A percentile compares a stretch with the other conserved stretches of the same genome.
phyloP scores from a whole-genome alignment of 495 filamentous ascomycete species.

The Penicillium paradoxum region DNA sequence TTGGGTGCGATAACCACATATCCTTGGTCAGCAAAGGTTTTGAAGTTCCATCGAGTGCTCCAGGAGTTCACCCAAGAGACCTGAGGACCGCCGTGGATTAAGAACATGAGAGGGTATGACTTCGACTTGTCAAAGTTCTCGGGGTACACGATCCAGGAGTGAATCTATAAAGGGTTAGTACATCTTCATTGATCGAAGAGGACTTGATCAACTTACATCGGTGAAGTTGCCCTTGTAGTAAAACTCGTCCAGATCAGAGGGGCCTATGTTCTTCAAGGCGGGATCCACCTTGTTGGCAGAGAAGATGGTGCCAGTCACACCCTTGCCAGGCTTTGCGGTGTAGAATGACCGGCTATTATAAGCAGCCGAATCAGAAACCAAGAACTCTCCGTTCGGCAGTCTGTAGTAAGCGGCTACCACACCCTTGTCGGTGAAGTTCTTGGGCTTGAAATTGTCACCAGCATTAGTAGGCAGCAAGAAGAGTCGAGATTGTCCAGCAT shows the following conservation, averaged over 20 bases:
- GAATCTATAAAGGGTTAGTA: slow-evolving; percentile 31
- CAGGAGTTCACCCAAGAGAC: slow-evolving; percentile 45
- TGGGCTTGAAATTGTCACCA: slow-evolving; percentile 27
- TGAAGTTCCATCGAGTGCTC: slow-evolving; percentile 48
- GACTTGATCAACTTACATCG: slow-evolving; percentile 17
- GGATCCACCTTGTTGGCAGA: slow-evolving; percentile 36
- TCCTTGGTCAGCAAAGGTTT: slow-evolving; percentile 53
- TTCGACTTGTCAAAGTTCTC: slow-evolving; percentile 40
- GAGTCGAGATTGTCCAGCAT: slow-evolving; percentile 24
- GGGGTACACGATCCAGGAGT: slow-evolving; percentile 47
- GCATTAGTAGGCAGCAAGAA: slow-evolving; percentile 32
- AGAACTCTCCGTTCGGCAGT: slow-evolving; percentile 27
- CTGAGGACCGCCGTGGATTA: slow-evolving; percentile 52
- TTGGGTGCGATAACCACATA: slow-evolving; percentile 54
- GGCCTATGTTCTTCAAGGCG: slow-evolving; percentile 24
- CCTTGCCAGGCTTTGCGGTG: slow-evolving; percentile 25
- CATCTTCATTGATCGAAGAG: neutral
- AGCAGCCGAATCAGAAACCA: slow-evolving; percentile 32
- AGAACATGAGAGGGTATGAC: slow-evolving; percentile 47
- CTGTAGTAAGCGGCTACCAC: slow-evolving; percentile 24
- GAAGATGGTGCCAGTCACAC: slow-evolving; percentile 19
- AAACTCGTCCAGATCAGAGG: slow-evolving; percentile 36
- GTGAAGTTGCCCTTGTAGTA: slow-evolving; percentile 34
- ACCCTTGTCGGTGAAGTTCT: slow-evolving; percentile 29
- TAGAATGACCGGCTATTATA: slow-evolving; percentile 36